These are phyloP conservation scores for Diaporthe eres DNA, from an alignment of 2,329 filamentous ascomycete species.

Conservation along the genomic window DNA sequence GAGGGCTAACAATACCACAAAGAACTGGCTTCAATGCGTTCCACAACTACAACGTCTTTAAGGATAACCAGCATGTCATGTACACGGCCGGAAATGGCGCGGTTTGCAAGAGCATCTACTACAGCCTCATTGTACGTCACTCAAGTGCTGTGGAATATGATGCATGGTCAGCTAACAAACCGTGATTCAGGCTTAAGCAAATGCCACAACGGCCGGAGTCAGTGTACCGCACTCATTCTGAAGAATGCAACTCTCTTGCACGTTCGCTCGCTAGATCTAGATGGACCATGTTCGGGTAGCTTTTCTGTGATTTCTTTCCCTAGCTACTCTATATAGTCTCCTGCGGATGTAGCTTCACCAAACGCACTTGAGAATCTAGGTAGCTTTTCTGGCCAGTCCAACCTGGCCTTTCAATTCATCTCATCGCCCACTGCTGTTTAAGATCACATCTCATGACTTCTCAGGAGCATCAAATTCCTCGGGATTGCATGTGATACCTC, in stretches of 20 bases:
- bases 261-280: background rate
- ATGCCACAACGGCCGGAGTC: background rate
- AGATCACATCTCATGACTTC: background rate
- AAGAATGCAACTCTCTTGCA: background rate
- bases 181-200: conserved; percentile 4
- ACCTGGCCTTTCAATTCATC: background rate
- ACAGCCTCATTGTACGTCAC: background rate
- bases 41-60: conserved; percentile 17
- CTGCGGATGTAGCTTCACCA: background rate
- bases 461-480: background rate
- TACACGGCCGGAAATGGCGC: conserved; percentile 47
- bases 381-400: background rate
- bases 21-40: background rate
- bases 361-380: background rate
- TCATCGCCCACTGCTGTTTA: background rate
- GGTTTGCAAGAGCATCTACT: conserved; percentile 17
- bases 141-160: too few species aligned
- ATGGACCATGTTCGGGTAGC: background rate
- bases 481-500: background rate
- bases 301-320: background rate
- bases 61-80: background rate
- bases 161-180: background rate
- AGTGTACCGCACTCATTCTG: background rate
- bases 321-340: background rate
- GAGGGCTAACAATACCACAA: background rate